phyloP scores from a whole-genome alignment of 257 asterid genomes.

The Primulina huaijiensis region DNA sequence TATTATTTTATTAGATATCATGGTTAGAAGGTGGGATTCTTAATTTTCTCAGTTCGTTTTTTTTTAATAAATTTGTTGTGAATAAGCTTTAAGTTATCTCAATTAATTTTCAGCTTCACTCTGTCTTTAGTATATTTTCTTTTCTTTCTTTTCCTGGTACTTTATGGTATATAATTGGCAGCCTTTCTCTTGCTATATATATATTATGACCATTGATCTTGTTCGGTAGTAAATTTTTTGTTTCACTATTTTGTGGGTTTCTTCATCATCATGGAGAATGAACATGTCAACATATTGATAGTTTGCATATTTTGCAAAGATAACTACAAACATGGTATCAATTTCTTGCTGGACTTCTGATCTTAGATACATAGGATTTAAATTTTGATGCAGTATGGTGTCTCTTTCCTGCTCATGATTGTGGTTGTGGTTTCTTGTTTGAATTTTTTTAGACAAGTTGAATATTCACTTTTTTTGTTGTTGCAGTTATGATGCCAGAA shows the following conservation, averaged over 20 bases:
- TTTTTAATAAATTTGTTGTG: neutral
- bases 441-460: conserved; percentile 5
- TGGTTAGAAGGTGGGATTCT: conserved; percentile 17
- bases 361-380: neutral
- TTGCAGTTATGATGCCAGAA: conserved; percentile 85
- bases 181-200: neutral
- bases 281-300: conserved; percentile 7
- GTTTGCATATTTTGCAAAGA: conserved; percentile 1
- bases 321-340: neutral
- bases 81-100: conserved; percentile 1
- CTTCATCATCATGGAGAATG: conserved; percentile 1
- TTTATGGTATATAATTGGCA: conserved; percentile 2
- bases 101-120: conserved; percentile 14
- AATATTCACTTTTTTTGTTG: conserved; percentile 22
- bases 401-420: conserved; percentile 21
- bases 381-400: conserved; percentile 3
- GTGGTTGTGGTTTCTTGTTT: conserved; percentile 15
- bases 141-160: conserved; percentile 6
- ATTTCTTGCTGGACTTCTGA: conserved; percentile 11
- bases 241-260: conserved; percentile 10
- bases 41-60: conserved; percentile 8
- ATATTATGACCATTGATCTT: conserved; percentile 8
- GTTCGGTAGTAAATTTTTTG: conserved; percentile 1
- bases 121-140: conserved; percentile 15
- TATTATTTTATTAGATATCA: too few species aligned